Evolutionary conservation across 441 rosid species (phyloP).

Genomic region (Erodium texanum): DNA sequence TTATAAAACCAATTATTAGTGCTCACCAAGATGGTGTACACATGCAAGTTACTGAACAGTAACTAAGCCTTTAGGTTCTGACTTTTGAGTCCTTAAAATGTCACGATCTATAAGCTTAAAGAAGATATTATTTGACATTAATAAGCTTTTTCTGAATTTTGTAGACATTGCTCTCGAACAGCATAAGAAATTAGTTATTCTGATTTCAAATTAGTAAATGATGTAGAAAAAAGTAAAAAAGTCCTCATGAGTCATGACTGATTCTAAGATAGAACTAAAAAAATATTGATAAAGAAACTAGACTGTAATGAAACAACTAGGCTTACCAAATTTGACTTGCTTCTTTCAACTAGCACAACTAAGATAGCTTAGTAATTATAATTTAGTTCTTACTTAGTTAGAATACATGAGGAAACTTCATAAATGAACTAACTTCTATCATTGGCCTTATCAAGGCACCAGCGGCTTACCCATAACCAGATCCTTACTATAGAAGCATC

Average conservation of each 20-base stretch:
- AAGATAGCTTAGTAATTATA: neutral
- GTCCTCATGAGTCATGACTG: neutral
- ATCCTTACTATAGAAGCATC: conserved; percentile 86
- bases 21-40: too few species aligned
- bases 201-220: neutral
- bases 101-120: neutral
- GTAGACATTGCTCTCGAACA: neutral
- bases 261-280: neutral
- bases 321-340: neutral
- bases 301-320: neutral
- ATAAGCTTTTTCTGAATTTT: neutral
- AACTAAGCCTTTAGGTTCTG: neutral
- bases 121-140: neutral
- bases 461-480: conserved; percentile 71
- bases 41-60: neutral
- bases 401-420: neutral
- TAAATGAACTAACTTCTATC: conserved; percentile 1
- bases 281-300: neutral
- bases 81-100: neutral
- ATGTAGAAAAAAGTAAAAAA: neutral
- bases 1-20: too few species aligned
- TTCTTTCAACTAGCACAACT: neutral
- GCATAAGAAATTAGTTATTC: neutral
- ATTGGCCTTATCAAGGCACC: conserved; percentile 47
- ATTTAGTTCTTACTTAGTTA: neutral